phyloP scores from a whole-genome alignment of 225 moss, liverwort and hornwort genomes.

The Polytrichum formosum region DNA sequence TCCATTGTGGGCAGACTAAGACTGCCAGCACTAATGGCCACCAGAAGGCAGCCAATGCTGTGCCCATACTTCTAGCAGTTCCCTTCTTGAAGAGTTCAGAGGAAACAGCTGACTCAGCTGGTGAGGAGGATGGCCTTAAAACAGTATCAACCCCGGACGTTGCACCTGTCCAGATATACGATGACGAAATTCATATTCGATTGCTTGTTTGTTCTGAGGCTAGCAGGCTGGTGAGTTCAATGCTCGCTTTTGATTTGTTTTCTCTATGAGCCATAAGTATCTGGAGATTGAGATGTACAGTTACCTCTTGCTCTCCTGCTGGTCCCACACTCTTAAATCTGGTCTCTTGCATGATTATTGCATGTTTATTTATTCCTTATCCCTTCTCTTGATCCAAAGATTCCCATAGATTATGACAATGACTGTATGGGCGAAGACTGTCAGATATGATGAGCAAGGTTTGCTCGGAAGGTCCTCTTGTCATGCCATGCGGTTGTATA shows the following conservation, averaged over 20 bases:
- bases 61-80: slow-evolving; percentile 68
- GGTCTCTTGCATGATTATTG: too few relatives aligned
- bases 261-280: background rate
- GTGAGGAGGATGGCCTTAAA: slow-evolving; percentile 66
- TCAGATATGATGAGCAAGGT: too few relatives aligned
- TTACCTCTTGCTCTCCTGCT: too few relatives aligned
- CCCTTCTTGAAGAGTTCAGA: slow-evolving; percentile 54
- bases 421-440: too few relatives aligned
- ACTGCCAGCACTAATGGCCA: slow-evolving; percentile 70
- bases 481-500: too few relatives aligned
- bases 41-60: slow-evolving; percentile 51
- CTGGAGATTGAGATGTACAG: too few relatives aligned
- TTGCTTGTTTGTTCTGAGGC: slow-evolving; percentile 88
- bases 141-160: slow-evolving; percentile 40
- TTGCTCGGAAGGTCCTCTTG: too few relatives aligned
- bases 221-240: slow-evolving; percentile 59
- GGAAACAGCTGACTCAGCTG: slow-evolving; percentile 42
- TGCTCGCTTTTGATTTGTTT: background rate
- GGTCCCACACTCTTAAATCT: too few relatives aligned
- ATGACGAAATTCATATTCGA: slow-evolving; percentile 79
- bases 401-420: too few relatives aligned
- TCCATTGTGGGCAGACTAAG: slow-evolving; percentile 74
- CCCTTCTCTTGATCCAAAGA: too few relatives aligned
- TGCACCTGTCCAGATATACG: slow-evolving; percentile 87
- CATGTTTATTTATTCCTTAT: too few relatives aligned